phyloP scores from a whole-genome alignment of 352 stramenopile genomes.

The Globisporangium splendens region DNA sequence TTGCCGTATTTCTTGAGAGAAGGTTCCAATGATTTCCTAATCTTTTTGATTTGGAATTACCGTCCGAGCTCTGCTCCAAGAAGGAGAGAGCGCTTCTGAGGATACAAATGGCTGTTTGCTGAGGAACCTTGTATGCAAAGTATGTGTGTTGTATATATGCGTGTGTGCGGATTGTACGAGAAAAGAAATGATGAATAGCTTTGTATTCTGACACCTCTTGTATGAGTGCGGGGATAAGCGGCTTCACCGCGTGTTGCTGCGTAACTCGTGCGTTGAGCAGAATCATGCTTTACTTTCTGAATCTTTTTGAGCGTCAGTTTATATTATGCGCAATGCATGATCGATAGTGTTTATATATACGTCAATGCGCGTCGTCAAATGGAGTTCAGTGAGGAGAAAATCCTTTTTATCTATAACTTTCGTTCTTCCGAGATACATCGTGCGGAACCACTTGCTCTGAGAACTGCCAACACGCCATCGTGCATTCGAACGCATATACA shows the following conservation, averaged over 20 bases:
- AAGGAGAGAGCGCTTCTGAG: constrained; percentile 42
- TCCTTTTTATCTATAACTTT: constrained; percentile 81
- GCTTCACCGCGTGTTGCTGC: constrained; percentile 55
- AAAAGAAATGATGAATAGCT: constrained; percentile 86
- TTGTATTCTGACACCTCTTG: constrained; percentile 90
- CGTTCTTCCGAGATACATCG: constrained; percentile 74
- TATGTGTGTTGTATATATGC: constrained; percentile 3
- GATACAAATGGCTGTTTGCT: constrained; percentile 88
- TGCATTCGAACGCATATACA: background rate
- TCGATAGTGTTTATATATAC: constrained; percentile 2
- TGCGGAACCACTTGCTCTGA: constrained; percentile 18
- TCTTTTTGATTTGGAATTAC: constrained; percentile 88
- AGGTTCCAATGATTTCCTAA: constrained; percentile 78
- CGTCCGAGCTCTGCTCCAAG: constrained; percentile 49
- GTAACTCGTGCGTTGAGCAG: constrained; percentile 65
- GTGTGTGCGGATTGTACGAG: constrained; percentile 11
- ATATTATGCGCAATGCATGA: no score
- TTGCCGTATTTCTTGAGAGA: no score
- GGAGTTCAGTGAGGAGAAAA: constrained; percentile 73
- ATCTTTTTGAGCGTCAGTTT: constrained; percentile 21
- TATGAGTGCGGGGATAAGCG: constrained; percentile 70
- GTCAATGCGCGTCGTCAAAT: background rate
- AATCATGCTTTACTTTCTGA: constrained; percentile 76
- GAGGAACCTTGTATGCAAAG: constrained; percentile 47
- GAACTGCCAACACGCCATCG: constrained; percentile 1